A percentile compares a stretch with the other conserved stretches of the same genome.
phyloP scores from a whole-genome alignment of 2,329 filamentous ascomycete species.

The Talaromyces sp. region DNA sequence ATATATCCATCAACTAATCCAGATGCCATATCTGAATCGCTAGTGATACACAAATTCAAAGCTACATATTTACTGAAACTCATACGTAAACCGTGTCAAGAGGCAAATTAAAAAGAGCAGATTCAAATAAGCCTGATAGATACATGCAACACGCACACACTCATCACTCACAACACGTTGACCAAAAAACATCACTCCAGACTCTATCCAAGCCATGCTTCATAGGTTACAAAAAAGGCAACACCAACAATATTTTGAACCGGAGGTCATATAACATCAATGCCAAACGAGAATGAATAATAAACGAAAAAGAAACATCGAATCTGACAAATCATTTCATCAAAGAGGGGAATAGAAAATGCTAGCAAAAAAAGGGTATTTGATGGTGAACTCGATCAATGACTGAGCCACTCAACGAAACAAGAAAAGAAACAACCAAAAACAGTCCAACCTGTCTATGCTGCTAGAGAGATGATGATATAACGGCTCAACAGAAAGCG shows the following conservation, averaged over 20 bases:
- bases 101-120: too few species aligned
- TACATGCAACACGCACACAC: background rate
- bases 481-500: conserved; percentile 1
- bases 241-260: background rate
- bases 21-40: too few species aligned
- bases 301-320: background rate
- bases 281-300: background rate
- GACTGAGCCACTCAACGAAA: background rate
- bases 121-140: background rate
- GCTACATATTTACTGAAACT: too few species aligned
- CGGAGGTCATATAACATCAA: background rate
- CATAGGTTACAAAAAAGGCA: background rate
- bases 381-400: background rate
- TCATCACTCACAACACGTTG: background rate
- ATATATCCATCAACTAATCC: too few species aligned
- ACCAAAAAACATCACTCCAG: too few species aligned
- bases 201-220: background rate
- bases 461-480: background rate
- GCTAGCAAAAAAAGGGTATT: conserved; percentile 4
- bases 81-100: too few species aligned
- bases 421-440: background rate
- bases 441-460: background rate
- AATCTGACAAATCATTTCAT: background rate
- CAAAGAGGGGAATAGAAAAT: conserved; percentile 1
- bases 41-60: too few species aligned